phyloP scores from a whole-genome alignment of 257 asterid species.

The Primulina huaijiensis region DNA sequence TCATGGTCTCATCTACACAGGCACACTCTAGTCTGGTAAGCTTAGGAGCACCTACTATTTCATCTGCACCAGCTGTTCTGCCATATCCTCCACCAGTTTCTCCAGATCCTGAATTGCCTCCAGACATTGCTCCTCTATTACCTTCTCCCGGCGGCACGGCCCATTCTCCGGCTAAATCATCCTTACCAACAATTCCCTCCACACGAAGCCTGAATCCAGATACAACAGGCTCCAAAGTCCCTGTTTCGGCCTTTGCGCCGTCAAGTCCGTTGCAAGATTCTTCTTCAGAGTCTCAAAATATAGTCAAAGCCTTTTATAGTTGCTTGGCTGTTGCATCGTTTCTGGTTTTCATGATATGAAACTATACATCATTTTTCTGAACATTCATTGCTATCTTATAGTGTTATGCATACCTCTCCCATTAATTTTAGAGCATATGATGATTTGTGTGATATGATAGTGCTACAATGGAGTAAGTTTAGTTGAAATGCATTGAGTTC shows the following conservation, averaged over 20 bases:
- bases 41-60: slow-evolving; percentile 13
- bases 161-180: slow-evolving; percentile 29
- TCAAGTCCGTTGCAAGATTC: slow-evolving; percentile 38
- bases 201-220: slow-evolving; percentile 56
- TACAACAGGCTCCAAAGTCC: slow-evolving; percentile 31
- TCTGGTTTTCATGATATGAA: slow-evolving; percentile 22
- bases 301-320: slow-evolving; percentile 15
- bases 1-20: slow-evolving; percentile 26
- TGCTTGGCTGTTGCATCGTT: slow-evolving; percentile 26
- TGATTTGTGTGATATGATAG: neutral
- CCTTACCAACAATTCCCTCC: slow-evolving; percentile 58
- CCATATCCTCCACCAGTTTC: slow-evolving; percentile 40
- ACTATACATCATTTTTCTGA: neutral
- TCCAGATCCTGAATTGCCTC: slow-evolving; percentile 44
- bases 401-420: neutral
- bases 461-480: neutral
- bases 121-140: slow-evolving; percentile 63
- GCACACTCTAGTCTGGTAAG: slow-evolving; percentile 31
- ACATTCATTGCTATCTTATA: neutral
- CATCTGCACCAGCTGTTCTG: slow-evolving; percentile 40
- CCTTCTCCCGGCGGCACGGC: slow-evolving; percentile 50
- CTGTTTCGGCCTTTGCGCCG: slow-evolving; percentile 53
- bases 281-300: slow-evolving; percentile 30
- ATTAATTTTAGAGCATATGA: neutral
- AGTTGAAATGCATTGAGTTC: neutral